Conservation (phyloP, 495 filamentous ascomycete species). For the Tricharina praecox region DNA sequence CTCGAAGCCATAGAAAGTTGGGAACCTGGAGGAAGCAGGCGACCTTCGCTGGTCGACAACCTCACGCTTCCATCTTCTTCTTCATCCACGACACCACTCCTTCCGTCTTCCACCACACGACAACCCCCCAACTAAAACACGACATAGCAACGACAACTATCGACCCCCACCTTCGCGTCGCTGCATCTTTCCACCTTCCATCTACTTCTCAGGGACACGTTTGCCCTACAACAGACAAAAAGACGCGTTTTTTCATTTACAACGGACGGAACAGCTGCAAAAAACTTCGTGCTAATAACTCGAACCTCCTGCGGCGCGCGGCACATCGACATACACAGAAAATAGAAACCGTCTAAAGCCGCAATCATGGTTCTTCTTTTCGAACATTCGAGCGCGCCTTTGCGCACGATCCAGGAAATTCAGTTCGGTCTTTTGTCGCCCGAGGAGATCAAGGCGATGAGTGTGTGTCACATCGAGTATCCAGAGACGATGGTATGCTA, state of each 20-base stretch:
- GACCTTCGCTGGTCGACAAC: slow-evolving; percentile 4
- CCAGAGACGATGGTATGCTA: slow-evolving; percentile 78
- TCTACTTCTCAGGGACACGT: too few relatives aligned
- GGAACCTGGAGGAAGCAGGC: neutral
- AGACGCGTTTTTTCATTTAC: neutral
- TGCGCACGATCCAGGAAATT: slow-evolving; percentile 92
- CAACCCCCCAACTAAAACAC: too few relatives aligned
- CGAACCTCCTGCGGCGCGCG: neutral
- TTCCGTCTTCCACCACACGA: too few relatives aligned
- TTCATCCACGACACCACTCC: too few relatives aligned
- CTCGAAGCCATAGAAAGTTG: too few relatives aligned
- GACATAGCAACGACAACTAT: too few relatives aligned
- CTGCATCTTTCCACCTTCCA: too few relatives aligned
- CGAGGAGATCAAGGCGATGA: slow-evolving; percentile 96
- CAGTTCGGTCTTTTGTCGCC: slow-evolving; percentile 94
- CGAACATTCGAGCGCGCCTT: slow-evolving; percentile 77
- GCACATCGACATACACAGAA: neutral
- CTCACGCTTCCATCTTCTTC: too few relatives aligned
- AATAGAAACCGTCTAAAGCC: slow-evolving; percentile 8
- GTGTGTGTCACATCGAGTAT: slow-evolving; percentile 78
- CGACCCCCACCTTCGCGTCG: too few relatives aligned
- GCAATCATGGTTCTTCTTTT: slow-evolving; percentile 80
- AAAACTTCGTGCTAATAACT: neutral
- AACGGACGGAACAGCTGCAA: neutral
- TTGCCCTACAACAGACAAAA: too few relatives aligned